These are phyloP conservation scores for Brettanomyces nanus DNA, from an alignment of 805 yeast species.

Conservation along the genomic window DNA sequence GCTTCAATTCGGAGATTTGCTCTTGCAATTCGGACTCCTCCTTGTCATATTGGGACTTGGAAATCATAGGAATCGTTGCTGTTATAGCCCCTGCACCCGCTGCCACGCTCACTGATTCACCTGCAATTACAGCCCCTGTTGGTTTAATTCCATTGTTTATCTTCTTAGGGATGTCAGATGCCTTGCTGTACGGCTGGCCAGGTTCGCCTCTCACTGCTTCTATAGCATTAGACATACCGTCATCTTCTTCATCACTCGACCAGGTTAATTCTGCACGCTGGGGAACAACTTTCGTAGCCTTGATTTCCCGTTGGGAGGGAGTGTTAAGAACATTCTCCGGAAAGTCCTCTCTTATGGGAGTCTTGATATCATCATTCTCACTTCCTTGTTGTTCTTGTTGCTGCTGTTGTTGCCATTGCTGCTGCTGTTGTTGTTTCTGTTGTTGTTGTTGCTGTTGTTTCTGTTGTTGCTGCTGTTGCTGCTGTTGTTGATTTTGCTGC, in stretches of 20 bases:
- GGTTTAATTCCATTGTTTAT: background rate
- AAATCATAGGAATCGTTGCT: background rate
- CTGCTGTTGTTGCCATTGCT: background rate
- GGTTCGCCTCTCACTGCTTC: constrained; percentile 1
- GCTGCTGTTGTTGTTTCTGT: background rate
- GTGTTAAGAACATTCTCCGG: constrained; percentile 13
- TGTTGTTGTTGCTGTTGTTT: background rate
- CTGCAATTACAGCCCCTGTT: background rate
- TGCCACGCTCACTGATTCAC: too few species aligned
- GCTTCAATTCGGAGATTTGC: background rate
- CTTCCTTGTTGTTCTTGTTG: background rate
- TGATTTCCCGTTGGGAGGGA: constrained; percentile 30
- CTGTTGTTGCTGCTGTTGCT: background rate
- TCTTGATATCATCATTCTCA: constrained; percentile 7
- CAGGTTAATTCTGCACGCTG: constrained; percentile 78
- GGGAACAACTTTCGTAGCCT: constrained; percentile 70
- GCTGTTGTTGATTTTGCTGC: too few species aligned
- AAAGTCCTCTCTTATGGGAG: constrained; percentile 11
- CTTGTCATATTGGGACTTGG: background rate
- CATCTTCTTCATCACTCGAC: constrained; percentile 79
- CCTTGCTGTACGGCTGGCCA: background rate
- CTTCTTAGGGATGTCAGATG: background rate
- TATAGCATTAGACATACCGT: constrained; percentile 22
- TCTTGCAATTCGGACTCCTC: background rate
- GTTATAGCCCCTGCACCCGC: background rate